phyloP scores from a whole-genome alignment of 345 rosid genomes.

The Camelina hispida region DNA sequence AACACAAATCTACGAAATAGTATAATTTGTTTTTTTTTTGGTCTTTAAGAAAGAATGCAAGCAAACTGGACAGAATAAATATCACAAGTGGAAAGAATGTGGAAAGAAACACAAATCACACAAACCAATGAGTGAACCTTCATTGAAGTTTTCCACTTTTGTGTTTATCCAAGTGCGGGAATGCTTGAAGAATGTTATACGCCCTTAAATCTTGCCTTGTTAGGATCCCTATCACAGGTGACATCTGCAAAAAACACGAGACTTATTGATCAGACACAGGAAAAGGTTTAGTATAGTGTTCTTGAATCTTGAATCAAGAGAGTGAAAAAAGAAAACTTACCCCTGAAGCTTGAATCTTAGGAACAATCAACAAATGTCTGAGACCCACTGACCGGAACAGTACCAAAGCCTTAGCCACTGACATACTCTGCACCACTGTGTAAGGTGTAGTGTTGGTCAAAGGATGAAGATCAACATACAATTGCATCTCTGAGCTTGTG shows the following conservation, averaged over 20 bases:
- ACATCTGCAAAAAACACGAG: conserved; percentile 49
- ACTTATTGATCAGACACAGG: conserved; percentile 3
- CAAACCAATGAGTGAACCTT: conserved; percentile 12
- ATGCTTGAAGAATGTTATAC: conserved; percentile 67
- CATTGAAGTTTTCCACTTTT: conserved; percentile 43
- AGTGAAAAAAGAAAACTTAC: conserved; percentile 49
- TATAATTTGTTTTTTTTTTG: conserved; percentile 1
- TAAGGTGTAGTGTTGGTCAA: conserved; percentile 83
- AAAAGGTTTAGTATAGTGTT: conserved; percentile 13
- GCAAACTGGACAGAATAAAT: conserved; percentile 40
- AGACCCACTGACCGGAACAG: conserved; percentile 81
- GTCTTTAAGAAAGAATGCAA: conserved; percentile 38
- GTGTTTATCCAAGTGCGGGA: conserved; percentile 69
- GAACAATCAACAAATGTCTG: conserved; percentile 75
- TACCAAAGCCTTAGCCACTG: conserved; percentile 88
- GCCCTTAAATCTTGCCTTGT: conserved; percentile 86
- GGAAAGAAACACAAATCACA: conserved; percentile 29
- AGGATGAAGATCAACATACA: conserved; percentile 90
- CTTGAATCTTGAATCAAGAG: conserved; percentile 8
- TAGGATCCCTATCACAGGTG: conserved; percentile 78
- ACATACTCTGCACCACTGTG: conserved; percentile 84
- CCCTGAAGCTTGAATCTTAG: conserved; percentile 81
- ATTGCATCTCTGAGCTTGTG: conserved; percentile 74
- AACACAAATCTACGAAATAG: conserved; percentile 18
- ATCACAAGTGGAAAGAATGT: conserved; percentile 31